phyloP scores from a whole-genome alignment of 305 asterid genomes.

The Vinca major region DNA sequence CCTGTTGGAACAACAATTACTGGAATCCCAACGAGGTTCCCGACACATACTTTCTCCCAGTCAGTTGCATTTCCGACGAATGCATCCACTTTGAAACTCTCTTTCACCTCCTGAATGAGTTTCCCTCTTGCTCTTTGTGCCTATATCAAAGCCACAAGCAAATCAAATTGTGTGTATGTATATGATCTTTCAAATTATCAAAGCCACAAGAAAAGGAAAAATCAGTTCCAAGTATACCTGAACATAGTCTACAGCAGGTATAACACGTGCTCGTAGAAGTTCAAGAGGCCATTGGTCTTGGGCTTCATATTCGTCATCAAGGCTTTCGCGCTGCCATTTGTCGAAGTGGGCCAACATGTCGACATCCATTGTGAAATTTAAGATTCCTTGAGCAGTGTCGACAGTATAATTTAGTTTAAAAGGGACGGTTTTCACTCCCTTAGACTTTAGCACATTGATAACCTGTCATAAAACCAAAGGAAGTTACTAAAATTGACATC shows the following conservation, averaged over 20 bases:
- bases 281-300: slow-evolving; percentile 96
- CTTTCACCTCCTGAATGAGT: slow-evolving; percentile 59
- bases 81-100: slow-evolving; percentile 58
- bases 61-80: slow-evolving; percentile 74
- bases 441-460: slow-evolving; percentile 53
- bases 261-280: slow-evolving; percentile 75
- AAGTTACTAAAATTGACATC: not conserved
- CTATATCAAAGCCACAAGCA: slow-evolving; percentile 30
- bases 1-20: slow-evolving; percentile 78
- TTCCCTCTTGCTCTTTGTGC: slow-evolving; percentile 83
- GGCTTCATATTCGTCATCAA: slow-evolving; percentile 79
- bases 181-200: not conserved
- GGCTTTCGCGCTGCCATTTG: slow-evolving; percentile 72
- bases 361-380: slow-evolving; percentile 86
- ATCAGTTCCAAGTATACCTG: slow-evolving; percentile 36
- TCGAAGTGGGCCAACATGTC: slow-evolving; percentile 90
- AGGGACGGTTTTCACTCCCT: slow-evolving; percentile 72
- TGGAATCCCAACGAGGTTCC: slow-evolving; percentile 89
- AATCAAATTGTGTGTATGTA: no score
- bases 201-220: not conserved
- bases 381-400: slow-evolving; percentile 78
- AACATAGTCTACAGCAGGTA: slow-evolving; percentile 79
- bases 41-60: slow-evolving; percentile 75
- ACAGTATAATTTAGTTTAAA: slow-evolving; percentile 71
- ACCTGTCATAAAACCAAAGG: slow-evolving; percentile 35